Base-by-base conservation (phyloP, 352 stramenopile genomes). In the Phytophthora chlamydospora region DNA sequence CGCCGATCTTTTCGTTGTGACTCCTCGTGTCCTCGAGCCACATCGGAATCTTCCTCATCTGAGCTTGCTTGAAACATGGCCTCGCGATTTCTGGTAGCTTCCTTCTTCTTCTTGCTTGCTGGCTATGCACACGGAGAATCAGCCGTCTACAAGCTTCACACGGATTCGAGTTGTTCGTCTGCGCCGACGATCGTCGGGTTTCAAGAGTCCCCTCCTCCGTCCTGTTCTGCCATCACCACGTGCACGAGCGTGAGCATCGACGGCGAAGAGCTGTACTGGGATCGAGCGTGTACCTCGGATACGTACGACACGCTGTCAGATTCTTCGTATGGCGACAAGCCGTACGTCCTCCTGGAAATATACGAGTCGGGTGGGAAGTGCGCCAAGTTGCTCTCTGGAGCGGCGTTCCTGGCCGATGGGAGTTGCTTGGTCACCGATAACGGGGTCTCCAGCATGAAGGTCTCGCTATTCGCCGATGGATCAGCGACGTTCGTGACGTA, bases 371-470 rank as follows among this genome's bases (percentile, higher is more conserved):
- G 57, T 6, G 45, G 9, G 4, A 43, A 54, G 17, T 82, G 71
- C 34, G 42, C 42, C 0, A 69, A 66, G n/a, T 50, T 83, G 2
- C 53, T 73, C 11, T 80, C 75, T 4, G 63, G 65, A 8, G 66
- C 68, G 11, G 75, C 69, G 7, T 83, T 81, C 48, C 42, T 76
- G 6, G 75, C 72, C 3, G 75, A 84, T 27, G 66, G 59, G 1
- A 78, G 64, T 29, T 87, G 75, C 38, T 51, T 84, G n/a, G 50
- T 58, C 12, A 68, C 66, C 1, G 72, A 84, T 49, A 79, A 79
- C 36, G 64, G 65, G 14, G 44, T 44, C 3, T 83, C 75, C 17
- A 84, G 69, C 29, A 45, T 87, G 33, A 63, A 60, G 9, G 77
- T 74, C 1, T 69, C 46, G 12, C 38, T 83, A 11, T 46, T 41